Conservation (phyloP, 2,329 filamentous ascomycete genomes). For the Penicillium sp. region DNA sequence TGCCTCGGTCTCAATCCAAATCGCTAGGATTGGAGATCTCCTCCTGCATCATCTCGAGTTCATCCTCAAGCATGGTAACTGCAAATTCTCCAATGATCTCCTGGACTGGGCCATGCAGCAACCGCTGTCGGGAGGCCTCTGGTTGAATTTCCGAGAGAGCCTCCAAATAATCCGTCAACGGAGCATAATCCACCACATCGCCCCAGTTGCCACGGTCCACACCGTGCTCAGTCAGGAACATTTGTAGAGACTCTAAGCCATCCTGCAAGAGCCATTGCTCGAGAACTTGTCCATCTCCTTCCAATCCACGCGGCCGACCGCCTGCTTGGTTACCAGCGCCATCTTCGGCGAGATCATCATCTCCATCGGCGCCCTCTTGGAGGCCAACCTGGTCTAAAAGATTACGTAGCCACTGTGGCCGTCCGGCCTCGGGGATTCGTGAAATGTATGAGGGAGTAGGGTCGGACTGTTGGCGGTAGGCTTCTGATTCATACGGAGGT, state of each 20-base stretch:
- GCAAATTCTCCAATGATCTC: constrained; percentile 37
- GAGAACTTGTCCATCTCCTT: constrained; percentile 29
- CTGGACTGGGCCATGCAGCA: constrained; percentile 34
- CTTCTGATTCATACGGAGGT: constrained; percentile 61
- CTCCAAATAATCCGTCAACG: constrained; percentile 39
- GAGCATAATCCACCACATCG: constrained; percentile 34
- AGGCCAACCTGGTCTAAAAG: constrained; percentile 36
- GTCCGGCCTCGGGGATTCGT: constrained; percentile 32
- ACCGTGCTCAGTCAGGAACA: constrained; percentile 39
- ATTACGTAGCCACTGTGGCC: constrained; percentile 39
- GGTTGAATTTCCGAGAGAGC: constrained; percentile 29
- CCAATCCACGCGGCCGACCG: constrained; percentile 21
- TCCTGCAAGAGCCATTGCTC: constrained; percentile 36
- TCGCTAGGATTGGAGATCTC: constrained; percentile 9
- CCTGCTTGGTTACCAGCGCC: constrained; percentile 1
- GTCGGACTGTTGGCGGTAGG: constrained; percentile 35
- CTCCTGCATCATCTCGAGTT: constrained; percentile 36
- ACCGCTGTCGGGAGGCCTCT: constrained; percentile 22
- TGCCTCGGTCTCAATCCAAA: neutral
- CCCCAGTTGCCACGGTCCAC: constrained; percentile 46
- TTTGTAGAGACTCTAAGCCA: constrained; percentile 35
- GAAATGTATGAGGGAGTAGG: constrained; percentile 34
- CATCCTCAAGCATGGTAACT: constrained; percentile 37
- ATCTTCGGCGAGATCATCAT: constrained; percentile 14
- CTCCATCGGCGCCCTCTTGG: constrained; percentile 16